A percentile compares a stretch with the other conserved stretches of the same genome.
Conservation (phyloP, 352 stramenopile species). For the Saprolegnia diclina region DNA sequence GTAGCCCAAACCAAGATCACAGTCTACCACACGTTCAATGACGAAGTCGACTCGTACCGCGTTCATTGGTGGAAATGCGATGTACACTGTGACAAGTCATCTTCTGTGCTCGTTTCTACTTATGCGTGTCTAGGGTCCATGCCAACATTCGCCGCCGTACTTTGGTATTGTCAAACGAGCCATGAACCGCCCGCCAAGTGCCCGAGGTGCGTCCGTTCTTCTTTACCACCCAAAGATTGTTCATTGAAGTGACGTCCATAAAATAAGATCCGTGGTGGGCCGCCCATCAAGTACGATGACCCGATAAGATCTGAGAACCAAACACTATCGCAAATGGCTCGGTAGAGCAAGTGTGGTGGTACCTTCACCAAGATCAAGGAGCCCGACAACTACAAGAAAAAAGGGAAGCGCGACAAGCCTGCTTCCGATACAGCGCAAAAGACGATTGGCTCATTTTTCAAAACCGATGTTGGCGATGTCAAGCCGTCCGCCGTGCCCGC, state of each 20-base stretch:
- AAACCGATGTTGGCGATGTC: background rate
- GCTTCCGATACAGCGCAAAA: background rate
- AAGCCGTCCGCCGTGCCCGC: background rate
- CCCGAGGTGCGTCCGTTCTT: conserved; percentile 28
- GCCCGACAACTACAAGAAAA: conserved; percentile 27
- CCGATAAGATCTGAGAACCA: too few relatives aligned
- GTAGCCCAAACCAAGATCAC: conserved; percentile 63
- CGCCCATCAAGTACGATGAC: conserved; percentile 39
- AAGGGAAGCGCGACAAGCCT: conserved; percentile 26
- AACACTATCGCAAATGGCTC: background rate
- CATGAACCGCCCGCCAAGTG: conserved; percentile 80
- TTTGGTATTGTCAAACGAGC: conserved; percentile 81
- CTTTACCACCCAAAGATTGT: background rate
- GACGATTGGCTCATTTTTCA: background rate
- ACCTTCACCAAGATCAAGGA: conserved; percentile 36
- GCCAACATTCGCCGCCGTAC: conserved; percentile 50
- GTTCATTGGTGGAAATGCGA: conserved; percentile 83
- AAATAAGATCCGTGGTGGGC: conserved; percentile 58
- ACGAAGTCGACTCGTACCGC: conserved; percentile 82
- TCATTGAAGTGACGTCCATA: too few relatives aligned
- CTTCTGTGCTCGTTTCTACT: background rate
- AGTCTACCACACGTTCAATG: conserved; percentile 85
- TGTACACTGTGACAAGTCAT: conserved; percentile 34
- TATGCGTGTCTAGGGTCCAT: conserved; percentile 50
- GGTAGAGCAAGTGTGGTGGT: conserved; percentile 54